Conservation (phyloP, 352 stramenopile species). For the Pythium aphanidermatum region DNA sequence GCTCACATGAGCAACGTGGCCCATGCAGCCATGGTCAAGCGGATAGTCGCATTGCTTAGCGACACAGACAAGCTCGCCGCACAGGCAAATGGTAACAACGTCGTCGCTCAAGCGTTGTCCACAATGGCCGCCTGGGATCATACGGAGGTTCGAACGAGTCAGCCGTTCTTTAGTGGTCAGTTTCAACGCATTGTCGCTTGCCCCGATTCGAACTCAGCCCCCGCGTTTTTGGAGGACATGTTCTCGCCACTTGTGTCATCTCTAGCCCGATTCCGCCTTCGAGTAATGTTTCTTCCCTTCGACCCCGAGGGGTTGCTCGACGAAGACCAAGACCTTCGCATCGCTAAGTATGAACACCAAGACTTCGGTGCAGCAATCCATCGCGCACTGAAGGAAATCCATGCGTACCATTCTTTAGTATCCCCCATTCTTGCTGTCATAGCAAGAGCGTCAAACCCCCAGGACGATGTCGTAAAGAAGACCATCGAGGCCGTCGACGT, state of each 20-base stretch:
- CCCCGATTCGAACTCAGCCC: not conserved
- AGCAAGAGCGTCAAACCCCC: conserved; percentile 5
- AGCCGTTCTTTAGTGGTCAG: conserved; percentile 37
- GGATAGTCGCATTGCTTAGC: conserved; percentile 3
- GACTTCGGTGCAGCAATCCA: conserved; percentile 76
- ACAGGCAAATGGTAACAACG: not conserved
- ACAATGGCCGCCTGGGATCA: not conserved
- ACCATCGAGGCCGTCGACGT: conserved; percentile 6
- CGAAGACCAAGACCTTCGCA: conserved; percentile 17
- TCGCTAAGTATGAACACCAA: conserved; percentile 58
- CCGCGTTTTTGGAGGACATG: conserved; percentile 37
- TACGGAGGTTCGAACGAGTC: conserved; percentile 4
- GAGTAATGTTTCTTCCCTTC: conserved; percentile 57
- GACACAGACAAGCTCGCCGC: conserved; percentile 8
- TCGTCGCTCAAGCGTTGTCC: conserved; percentile 6
- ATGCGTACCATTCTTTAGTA: conserved; percentile 34
- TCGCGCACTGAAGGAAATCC: conserved; percentile 46
- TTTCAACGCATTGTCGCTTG: conserved; percentile 28
- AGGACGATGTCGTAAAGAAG: conserved; percentile 8
- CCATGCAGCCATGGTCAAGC: not conserved
- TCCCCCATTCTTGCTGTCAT: conserved; percentile 29
- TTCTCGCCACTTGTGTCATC: conserved; percentile 54
- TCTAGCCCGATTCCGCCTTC: conserved; percentile 49
- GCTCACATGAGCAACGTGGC: not conserved
- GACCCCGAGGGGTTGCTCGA: conserved; percentile 25